phyloP scores from a whole-genome alignment of 768 basidiomycete genomes.

The Phylloporus arenicola region DNA sequence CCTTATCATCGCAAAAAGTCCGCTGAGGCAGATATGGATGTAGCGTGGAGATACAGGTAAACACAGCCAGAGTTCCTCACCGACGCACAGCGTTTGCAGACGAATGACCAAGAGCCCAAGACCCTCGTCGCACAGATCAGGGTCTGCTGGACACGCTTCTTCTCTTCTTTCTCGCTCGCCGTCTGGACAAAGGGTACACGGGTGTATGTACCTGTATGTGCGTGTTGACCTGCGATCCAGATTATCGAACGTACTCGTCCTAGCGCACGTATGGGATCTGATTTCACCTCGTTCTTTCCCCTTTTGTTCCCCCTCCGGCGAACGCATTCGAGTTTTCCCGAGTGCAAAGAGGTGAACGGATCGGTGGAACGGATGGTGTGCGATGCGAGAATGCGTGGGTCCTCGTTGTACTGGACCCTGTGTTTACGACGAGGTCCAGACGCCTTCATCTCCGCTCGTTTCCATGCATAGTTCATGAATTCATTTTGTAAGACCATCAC shows the following conservation, averaged over 20 bases:
- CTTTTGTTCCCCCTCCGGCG: background rate
- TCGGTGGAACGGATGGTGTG: background rate
- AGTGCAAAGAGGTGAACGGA: conserved; percentile 38
- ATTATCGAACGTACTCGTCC: background rate
- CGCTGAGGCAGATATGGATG: conserved; percentile 7
- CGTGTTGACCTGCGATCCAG: background rate
- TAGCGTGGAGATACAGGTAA: conserved; percentile 24
- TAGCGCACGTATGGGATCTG: background rate
- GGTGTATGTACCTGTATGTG: background rate
- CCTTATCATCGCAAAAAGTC: conserved; percentile 14
- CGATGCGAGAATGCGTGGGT: background rate
- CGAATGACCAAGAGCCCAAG: background rate
- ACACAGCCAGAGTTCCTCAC: conserved; percentile 31
- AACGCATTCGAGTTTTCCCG: background rate
- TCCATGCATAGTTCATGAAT: background rate
- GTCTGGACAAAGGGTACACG: background rate
- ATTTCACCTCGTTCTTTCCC: background rate
- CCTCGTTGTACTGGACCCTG: conserved; percentile 6
- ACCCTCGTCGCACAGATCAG: background rate
- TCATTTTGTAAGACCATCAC: background rate
- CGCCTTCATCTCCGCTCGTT: conserved; percentile 9
- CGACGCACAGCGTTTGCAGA: background rate
- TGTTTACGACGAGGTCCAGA: conserved; percentile 2
- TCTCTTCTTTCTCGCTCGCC: background rate
- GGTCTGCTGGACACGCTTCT: background rate